Base-by-base conservation (phyloP, 208 protist species). In the Leishmania martiniquensis region DNA sequence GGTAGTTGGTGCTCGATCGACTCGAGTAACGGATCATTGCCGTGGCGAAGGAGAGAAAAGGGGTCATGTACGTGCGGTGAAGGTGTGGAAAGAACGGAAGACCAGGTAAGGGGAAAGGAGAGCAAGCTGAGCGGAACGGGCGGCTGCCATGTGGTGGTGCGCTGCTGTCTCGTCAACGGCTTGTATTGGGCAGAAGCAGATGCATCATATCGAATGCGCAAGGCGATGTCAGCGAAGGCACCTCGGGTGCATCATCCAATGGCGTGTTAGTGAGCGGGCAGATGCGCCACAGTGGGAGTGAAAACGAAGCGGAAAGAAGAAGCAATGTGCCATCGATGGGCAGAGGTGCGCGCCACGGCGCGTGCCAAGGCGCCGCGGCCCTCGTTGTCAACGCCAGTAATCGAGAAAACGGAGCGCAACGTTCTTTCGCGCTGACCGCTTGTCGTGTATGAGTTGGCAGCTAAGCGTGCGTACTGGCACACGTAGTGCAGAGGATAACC, bases 401-500 rank as follows among this genome's bases (percentile, higher is more conserved):
- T 29, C 22, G 42, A 29, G 25, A 29, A 17, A 49, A n/a, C 39
- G 39, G 1, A 9, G 42, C 37, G 42, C 42, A 4, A 2, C 17
- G 49, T 22, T 32, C 22, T 34, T 42, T 12, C 60, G 44, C 10
- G 39, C 37, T 5, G n/a, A 44, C 5, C 39, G 34, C 42, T 15
- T 13, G 37, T 10, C 7, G 42, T 13, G 42, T 15, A 25, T 4
- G 20, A 44, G 42, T 49, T 2, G 22, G 39, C 22, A 75, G 39
- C 51, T 34, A 81, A 34, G 45, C 47, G 29, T 57, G 70, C 1
- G 81, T 34, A 60, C 70, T 60, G 60, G 78, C 72, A 44, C 73
- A 83, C 1, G 80, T 86, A 29, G 78, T 80, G 71, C 87, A 92
- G 3, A 95, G 70, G 57, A 87, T 85, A 29, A 95, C 60, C 63